Conservation (phyloP, 2,329 filamentous ascomycete genomes). For the Colletotrichum navitas region DNA sequence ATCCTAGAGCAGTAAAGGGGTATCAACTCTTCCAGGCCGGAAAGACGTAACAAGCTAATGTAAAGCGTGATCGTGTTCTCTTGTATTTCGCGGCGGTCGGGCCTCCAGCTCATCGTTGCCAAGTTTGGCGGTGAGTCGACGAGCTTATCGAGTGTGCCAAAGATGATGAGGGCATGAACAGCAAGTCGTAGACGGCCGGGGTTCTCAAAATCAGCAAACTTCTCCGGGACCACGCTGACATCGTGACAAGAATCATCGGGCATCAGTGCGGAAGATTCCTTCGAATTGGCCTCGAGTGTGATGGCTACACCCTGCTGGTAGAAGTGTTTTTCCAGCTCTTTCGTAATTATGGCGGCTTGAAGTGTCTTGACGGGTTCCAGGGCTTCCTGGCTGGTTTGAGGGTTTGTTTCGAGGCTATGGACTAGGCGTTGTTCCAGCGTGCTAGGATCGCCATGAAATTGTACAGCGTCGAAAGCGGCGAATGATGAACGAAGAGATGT, state of each 20-base stretch:
- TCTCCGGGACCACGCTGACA: slow-evolving; percentile 55
- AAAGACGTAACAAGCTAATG: slow-evolving; percentile 80
- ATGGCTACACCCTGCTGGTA: slow-evolving; percentile 69
- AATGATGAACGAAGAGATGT: slow-evolving; percentile 70
- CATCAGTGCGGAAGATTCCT: slow-evolving; percentile 51
- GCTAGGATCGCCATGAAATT: slow-evolving; percentile 69
- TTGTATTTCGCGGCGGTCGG: slow-evolving; percentile 62
- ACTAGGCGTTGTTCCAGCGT: slow-evolving; percentile 71
- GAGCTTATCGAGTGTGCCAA: slow-evolving; percentile 75
- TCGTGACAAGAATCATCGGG: slow-evolving; percentile 42
- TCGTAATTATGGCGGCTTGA: slow-evolving; percentile 80
- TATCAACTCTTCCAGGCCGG: slow-evolving; percentile 80
- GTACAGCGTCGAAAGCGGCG: slow-evolving; percentile 73
- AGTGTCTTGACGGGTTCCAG: slow-evolving; percentile 78
- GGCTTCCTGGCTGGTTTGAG: slow-evolving; percentile 69
- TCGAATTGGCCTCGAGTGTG: slow-evolving; percentile 56
- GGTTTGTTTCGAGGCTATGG: slow-evolving; percentile 68
- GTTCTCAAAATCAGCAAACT: slow-evolving; percentile 68
- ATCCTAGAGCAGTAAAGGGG: slow-evolving; percentile 91
- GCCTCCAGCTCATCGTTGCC: slow-evolving; percentile 52
- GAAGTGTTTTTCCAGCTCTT: slow-evolving; percentile 69
- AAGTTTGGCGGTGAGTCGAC: slow-evolving; percentile 50
- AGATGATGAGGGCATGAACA: slow-evolving; percentile 74
- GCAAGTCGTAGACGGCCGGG: slow-evolving; percentile 76
- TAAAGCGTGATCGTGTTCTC: slow-evolving; percentile 87